These are phyloP conservation scores for rapeseed (Brassica napus) DNA, from an alignment of 345 rosid genomes.

Conservation along the genomic window DNA sequence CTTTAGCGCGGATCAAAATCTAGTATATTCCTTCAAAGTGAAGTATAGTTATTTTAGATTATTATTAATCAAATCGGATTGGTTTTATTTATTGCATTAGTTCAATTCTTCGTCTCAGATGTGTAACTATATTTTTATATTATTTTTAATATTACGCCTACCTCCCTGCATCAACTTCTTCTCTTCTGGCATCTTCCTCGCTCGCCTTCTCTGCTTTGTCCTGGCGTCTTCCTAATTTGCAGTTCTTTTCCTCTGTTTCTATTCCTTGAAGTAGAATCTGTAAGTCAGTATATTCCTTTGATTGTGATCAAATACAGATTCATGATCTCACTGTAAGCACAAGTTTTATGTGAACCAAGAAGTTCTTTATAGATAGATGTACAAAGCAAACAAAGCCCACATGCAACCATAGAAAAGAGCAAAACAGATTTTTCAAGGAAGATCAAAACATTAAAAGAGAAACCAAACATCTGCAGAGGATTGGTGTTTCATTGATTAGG, in stretches of 20 bases:
- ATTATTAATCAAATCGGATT: too few relatives aligned
- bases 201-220: slow-evolving; percentile 62
- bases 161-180: slow-evolving; percentile 83
- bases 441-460: not conserved
- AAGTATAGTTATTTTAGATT: too few relatives aligned
- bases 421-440: slow-evolving; percentile 21
- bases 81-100: too few relatives aligned
- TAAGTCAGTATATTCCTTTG: too few relatives aligned
- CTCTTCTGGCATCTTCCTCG: slow-evolving; percentile 82
- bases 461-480: not conserved
- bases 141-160: too few relatives aligned
- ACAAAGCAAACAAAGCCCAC: slow-evolving; percentile 17
- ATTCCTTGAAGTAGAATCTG: too few relatives aligned
- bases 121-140: too few relatives aligned
- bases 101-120: too few relatives aligned
- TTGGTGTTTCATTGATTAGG: slow-evolving; percentile 37
- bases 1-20: too few relatives aligned
- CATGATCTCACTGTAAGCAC: not conserved
- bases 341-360: not conserved
- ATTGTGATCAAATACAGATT: not conserved
- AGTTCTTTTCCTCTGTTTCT: too few relatives aligned
- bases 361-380: not conserved
- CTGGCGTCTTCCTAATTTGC: too few relatives aligned
- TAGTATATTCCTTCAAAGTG: too few relatives aligned
- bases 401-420: slow-evolving; percentile 11